Percentiles rank a stretch among this genome's conserved stretches.
These are phyloP conservation scores for Leptomonas seymouri DNA, from an alignment of 208 protist genomes.

Conservation along the genomic window DNA sequence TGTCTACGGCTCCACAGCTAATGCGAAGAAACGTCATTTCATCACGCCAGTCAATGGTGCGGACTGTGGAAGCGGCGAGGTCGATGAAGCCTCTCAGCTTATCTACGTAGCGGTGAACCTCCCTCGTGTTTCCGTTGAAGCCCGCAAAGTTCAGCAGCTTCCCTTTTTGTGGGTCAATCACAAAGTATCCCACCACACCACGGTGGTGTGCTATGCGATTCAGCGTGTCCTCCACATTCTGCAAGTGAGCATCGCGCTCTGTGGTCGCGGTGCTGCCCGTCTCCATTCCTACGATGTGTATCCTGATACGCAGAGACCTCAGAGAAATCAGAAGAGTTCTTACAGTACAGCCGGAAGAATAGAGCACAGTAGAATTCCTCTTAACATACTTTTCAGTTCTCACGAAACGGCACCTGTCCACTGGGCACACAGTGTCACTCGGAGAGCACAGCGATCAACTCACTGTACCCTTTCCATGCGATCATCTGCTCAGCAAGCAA, in stretches of 20 bases:
- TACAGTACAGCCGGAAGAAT: neutral
- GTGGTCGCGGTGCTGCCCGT: conserved; percentile 20
- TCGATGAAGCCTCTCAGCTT: conserved; percentile 71
- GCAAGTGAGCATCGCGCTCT: conserved; percentile 64
- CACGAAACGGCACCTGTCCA: no score
- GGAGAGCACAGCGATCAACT: no score
- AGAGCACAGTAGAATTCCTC: no score
- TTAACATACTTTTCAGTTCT: no score
- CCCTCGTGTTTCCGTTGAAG: conserved; percentile 51
- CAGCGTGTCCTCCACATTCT: conserved; percentile 71
- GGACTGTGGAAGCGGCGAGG: conserved; percentile 70
- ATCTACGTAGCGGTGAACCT: conserved; percentile 59
- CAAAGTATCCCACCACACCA: conserved; percentile 81
- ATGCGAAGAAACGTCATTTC: conserved; percentile 85
- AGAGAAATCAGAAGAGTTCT: conserved; percentile 6
- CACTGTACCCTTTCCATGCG: no score
- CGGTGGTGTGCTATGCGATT: conserved; percentile 71
- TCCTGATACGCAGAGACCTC: neutral
- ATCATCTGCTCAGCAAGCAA: no score
- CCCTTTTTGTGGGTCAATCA: conserved; percentile 65
- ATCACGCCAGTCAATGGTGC: conserved; percentile 79
- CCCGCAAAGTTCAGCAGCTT: conserved; percentile 63
- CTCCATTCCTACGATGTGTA: conserved; percentile 29
- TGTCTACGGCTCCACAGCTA: conserved; percentile 64
- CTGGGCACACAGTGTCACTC: no score